These are phyloP conservation scores for Colletotrichum tofieldiae DNA, from an alignment of 2,329 filamentous ascomycete genomes.

Conservation along the genomic window DNA sequence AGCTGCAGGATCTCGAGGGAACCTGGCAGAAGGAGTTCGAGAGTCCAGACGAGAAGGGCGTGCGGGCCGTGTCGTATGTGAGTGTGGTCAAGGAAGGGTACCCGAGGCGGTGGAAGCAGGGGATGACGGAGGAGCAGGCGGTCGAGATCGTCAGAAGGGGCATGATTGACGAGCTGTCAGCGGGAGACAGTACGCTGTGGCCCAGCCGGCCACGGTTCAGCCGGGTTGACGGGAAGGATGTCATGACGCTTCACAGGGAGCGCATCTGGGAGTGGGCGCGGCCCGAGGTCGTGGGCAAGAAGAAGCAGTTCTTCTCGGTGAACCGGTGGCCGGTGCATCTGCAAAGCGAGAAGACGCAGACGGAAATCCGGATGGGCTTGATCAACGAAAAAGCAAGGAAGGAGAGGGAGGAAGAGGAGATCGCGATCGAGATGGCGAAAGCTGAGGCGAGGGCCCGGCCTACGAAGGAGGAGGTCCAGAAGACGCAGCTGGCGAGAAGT, in stretches of 20 bases:
- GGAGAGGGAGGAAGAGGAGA: slow-evolving; percentile 4
- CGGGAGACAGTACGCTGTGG: slow-evolving; percentile 60
- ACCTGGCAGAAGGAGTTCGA: slow-evolving; percentile 39
- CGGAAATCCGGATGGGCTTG: slow-evolving; percentile 46
- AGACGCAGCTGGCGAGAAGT: slow-evolving; percentile 49
- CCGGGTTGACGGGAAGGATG: slow-evolving; percentile 43
- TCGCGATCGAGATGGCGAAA: slow-evolving; percentile 5
- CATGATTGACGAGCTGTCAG: slow-evolving; percentile 61
- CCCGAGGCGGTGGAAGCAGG: slow-evolving; percentile 44
- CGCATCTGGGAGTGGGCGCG: slow-evolving; percentile 56
- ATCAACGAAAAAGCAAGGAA: not conserved
- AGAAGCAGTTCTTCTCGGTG: slow-evolving; percentile 59
- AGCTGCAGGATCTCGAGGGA: slow-evolving; percentile 34
- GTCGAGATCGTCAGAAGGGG: slow-evolving; percentile 50
- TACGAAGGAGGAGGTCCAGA: slow-evolving; percentile 4
- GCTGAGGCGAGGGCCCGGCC: slow-evolving; percentile 4
- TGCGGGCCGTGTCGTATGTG: slow-evolving; percentile 44
- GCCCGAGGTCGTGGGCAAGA: slow-evolving; percentile 44
- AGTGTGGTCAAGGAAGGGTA: slow-evolving; percentile 54
- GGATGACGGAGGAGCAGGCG: slow-evolving; percentile 31
- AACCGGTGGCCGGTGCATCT: slow-evolving; percentile 64
- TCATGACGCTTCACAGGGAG: slow-evolving; percentile 48
- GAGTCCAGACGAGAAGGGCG: not conserved
- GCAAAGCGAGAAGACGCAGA: slow-evolving; percentile 52
- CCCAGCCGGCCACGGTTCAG: slow-evolving; percentile 52